Percentiles rank a stretch among this genome's conserved stretches.
Evolutionary conservation across 2,329 filamentous ascomycete genomes (phyloP).

Genomic region (Ambrosiella cleistominuta): DNA sequence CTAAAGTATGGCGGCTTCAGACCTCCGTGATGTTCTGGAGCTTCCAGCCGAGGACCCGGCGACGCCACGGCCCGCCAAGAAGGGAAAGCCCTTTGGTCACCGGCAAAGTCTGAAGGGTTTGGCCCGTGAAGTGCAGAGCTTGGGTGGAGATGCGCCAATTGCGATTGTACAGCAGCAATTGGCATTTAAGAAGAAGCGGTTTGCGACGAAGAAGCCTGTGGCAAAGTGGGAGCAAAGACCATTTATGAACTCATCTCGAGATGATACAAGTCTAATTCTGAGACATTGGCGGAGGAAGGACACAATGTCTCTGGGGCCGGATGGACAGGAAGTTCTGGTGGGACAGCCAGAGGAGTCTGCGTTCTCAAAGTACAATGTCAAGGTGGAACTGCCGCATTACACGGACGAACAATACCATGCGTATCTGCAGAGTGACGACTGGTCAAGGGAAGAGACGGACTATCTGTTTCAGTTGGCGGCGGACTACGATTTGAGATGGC

Average conservation of each 20-base stretch:
- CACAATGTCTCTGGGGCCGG: slow-evolving; percentile 3
- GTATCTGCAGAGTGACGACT: slow-evolving; percentile 55
- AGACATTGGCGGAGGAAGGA: slow-evolving; percentile 62
- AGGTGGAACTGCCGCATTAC: slow-evolving; percentile 62
- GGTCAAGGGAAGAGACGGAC: slow-evolving; percentile 87
- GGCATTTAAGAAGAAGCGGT: slow-evolving; percentile 40
- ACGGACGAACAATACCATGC: slow-evolving; percentile 72
- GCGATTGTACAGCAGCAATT: slow-evolving; percentile 45
- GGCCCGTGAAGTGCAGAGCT: slow-evolving; percentile 46
- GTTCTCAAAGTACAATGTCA: slow-evolving; percentile 80
- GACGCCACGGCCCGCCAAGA: slow-evolving; percentile 47
- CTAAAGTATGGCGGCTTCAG: slow-evolving; percentile 49
- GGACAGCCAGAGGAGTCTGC: slow-evolving; percentile 35
- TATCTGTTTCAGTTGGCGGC: slow-evolving; percentile 61
- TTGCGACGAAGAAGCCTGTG: slow-evolving; percentile 36
- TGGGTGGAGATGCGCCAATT: slow-evolving; percentile 49
- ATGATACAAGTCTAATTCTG: slow-evolving; percentile 48
- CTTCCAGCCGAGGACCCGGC: slow-evolving; percentile 43
- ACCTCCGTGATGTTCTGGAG: slow-evolving; percentile 79
- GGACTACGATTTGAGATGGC: slow-evolving; percentile 78
- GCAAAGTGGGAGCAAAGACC: slow-evolving; percentile 47
- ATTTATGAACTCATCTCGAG: slow-evolving; percentile 63
- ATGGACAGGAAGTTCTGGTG: slow-evolving; percentile 13
- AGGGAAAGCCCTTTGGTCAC: slow-evolving; percentile 49
- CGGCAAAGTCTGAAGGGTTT: slow-evolving; percentile 44